Conservation (phyloP, 345 rosid genomes). For the Camelina neglecta region DNA sequence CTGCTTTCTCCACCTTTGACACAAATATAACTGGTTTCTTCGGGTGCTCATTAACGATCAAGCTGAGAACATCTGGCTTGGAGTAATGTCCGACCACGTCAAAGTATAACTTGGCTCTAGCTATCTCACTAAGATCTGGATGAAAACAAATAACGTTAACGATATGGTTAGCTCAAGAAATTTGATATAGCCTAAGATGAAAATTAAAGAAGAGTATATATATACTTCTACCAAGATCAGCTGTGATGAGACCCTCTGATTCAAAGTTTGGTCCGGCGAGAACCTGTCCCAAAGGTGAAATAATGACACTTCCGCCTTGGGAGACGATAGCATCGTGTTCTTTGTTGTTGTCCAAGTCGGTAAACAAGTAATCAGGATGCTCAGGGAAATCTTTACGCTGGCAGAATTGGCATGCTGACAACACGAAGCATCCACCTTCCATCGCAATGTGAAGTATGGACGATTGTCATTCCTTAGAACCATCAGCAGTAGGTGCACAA, state of each 20-base stretch:
- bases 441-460: constrained; percentile 82
- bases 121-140: constrained; percentile 83
- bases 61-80: constrained; percentile 81
- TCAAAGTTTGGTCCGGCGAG: constrained; percentile 95
- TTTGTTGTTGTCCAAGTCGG: constrained; percentile 54
- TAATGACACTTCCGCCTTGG: constrained; percentile 87
- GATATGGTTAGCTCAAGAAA: not conserved
- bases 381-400: constrained; percentile 79
- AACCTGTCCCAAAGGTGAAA: constrained; percentile 79
- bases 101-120: constrained; percentile 82
- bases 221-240: constrained; percentile 69
- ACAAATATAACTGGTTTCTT: constrained; percentile 62
- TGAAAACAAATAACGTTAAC: constrained; percentile 5
- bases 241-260: constrained; percentile 83
- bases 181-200: not conserved
- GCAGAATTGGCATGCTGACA: constrained; percentile 84
- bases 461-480: constrained; percentile 71
- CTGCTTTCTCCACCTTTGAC: constrained; percentile 44
- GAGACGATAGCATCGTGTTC: constrained; percentile 71
- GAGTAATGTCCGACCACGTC: constrained; percentile 91
- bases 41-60: constrained; percentile 71
- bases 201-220: not conserved
- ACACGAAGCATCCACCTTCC: constrained; percentile 90
- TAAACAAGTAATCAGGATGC: constrained; percentile 69
- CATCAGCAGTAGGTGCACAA: constrained; percentile 95